Evolutionary conservation across 2,329 filamentous ascomycete species (phyloP), one percentile per base, ranked within the genome.

Genomic region (Orbilia ellipsospora): DNA sequence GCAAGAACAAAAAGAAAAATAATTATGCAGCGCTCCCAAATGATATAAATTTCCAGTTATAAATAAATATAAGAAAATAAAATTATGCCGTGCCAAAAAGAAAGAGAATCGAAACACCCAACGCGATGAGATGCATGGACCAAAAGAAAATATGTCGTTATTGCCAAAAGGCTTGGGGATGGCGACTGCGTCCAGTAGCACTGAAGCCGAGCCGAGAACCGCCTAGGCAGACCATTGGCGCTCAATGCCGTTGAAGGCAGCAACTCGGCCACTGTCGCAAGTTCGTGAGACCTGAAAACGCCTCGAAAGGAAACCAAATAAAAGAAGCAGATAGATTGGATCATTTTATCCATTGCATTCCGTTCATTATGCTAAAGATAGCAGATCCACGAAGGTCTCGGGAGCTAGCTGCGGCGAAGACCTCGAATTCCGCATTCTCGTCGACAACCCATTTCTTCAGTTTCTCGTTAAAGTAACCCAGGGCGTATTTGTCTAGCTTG

Each of bases 391-490:
- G 75, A 59, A 80, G 75, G 69, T 80, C 79, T 59, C 76, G 65
- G 18, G 79, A 80, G 51, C 78, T 80, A 56, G 78, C 78, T 36
- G 79, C 79, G 28, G 63, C 79, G 60, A 77, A 67, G 18, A 78
- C 79, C 62, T 75, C 78, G 64, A 79, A 79, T 55, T 77, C 76
- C 5, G 76, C 79, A 72, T 78, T 79, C 73, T 76, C 78, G 64
- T 77, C 80, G 73, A 78, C 79, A 54, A 78, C 78, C 80, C 78
- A 79, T n/a, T 73, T 78, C 65, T 69, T 77, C 51, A 75, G 62
- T 70, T 74, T 79, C 42, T 77, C 72, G 77, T 91, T 88, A 77
- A 88, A 91, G 81, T 91, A 91, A 2, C 85, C 84, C 8, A 85
- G 82, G 2, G 84, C 84, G 68, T 86, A 83, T 78, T 84, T 85